Evolutionary conservation across 495 filamentous ascomycete species (phyloP).

Genomic region (Gamarada debralockiae): DNA sequence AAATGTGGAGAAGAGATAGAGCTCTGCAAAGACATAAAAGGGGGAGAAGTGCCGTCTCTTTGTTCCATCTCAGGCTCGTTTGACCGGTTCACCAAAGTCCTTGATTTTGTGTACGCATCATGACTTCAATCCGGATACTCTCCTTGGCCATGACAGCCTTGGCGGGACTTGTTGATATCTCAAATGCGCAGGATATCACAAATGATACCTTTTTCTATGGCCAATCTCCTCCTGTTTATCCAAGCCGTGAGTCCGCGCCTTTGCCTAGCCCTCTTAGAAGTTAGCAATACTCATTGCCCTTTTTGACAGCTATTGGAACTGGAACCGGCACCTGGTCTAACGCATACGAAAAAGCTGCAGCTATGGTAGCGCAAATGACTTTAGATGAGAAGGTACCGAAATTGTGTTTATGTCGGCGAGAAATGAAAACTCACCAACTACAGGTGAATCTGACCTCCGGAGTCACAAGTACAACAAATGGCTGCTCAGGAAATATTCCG

Average conservation of each 20-base stretch:
- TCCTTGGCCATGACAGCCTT: no score
- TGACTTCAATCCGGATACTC: no score
- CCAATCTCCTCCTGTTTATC: conserved; percentile 47
- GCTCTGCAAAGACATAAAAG: no score
- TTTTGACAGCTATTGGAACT: background rate
- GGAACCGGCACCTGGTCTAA: conserved; percentile 37
- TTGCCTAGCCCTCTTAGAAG: background rate
- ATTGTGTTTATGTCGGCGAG: conserved; percentile 22
- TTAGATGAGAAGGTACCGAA: conserved; percentile 55
- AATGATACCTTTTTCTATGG: conserved; percentile 48
- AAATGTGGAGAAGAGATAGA: no score
- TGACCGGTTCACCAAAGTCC: no score
- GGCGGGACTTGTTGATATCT: background rate
- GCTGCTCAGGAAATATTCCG: conserved; percentile 7
- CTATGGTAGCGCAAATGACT: conserved; percentile 49
- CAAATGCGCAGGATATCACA: conserved; percentile 24
- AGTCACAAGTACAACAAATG: background rate
- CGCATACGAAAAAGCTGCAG: conserved; percentile 42
- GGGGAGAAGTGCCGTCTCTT: no score
- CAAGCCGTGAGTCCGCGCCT: conserved; percentile 38
- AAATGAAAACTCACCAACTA: background rate
- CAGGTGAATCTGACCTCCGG: conserved; percentile 1
- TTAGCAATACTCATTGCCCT: background rate
- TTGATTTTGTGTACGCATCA: no score
- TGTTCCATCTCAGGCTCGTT: no score